These are phyloP conservation scores for Nissolia schottii DNA, from an alignment of 306 rosid genomes.

Conservation along the genomic window DNA sequence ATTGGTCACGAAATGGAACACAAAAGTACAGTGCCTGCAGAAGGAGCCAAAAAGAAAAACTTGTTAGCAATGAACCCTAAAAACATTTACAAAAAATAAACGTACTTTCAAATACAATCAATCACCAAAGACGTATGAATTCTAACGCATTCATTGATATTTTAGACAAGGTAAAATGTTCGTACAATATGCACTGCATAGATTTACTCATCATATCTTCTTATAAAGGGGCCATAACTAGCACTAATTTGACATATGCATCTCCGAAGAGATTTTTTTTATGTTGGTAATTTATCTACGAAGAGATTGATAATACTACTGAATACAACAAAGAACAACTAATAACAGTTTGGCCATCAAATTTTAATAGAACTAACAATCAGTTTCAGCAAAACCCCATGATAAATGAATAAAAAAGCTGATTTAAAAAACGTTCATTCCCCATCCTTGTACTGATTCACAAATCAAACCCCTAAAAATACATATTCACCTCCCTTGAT, in stretches of 20 bases:
- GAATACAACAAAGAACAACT: not conserved
- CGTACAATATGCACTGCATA: not conserved
- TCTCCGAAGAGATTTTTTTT: not conserved
- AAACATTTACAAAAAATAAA: not conserved
- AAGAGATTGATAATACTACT: not conserved
- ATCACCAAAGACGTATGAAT: slow-evolving; percentile 1
- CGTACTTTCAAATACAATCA: not conserved
- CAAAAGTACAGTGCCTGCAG: slow-evolving; percentile 96
- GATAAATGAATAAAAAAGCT: not conserved
- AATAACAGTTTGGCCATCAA: not conserved
- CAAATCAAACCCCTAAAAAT: not conserved
- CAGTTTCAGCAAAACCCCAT: not conserved
- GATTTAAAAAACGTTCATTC: not conserved
- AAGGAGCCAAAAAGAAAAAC: slow-evolving; percentile 15
- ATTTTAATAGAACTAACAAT: not conserved
- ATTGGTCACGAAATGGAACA: slow-evolving; percentile 96
- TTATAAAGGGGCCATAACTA: not conserved
- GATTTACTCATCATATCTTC: not conserved
- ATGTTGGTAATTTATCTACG: no score
- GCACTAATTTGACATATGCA: not conserved
- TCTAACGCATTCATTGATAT: not conserved
- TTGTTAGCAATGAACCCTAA: not conserved
- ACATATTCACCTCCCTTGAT: not conserved
- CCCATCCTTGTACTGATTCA: not conserved
- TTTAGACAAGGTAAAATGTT: not conserved